phyloP scores from a whole-genome alignment of 1,284 basidiomycete genomes.

The Neonothopanus nambi region DNA sequence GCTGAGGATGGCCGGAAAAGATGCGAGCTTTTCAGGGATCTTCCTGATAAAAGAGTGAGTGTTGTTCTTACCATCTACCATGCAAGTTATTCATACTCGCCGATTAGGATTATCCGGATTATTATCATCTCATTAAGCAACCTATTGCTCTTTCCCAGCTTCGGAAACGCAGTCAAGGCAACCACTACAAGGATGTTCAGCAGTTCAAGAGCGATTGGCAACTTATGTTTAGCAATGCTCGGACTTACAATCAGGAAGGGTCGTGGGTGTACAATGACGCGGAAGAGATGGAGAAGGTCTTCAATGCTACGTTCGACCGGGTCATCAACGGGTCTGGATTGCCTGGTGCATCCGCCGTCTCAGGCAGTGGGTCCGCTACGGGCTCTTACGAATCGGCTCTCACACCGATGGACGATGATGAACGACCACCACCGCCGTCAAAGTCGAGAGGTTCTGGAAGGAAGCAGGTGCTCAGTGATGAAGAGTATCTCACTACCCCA shows the following conservation, averaged over 20 bases:
- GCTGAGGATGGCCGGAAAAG: conserved; percentile 76
- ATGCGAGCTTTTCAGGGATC: conserved; percentile 81
- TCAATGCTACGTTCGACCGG: conserved; percentile 64
- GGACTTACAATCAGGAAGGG: conserved; percentile 86
- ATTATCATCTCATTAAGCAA: conserved; percentile 74
- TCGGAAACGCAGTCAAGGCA: conserved; percentile 77
- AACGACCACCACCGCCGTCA: conserved; percentile 52
- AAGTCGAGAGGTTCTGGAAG: conserved; percentile 54
- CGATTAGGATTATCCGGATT: conserved; percentile 86
- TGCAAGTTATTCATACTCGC: conserved; percentile 11
- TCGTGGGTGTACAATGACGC: conserved; percentile 95
- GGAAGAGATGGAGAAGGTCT: conserved; percentile 87
- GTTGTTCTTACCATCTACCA: conserved; percentile 2
- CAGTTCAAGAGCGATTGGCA: conserved; percentile 81
- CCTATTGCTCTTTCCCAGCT: conserved; percentile 91
- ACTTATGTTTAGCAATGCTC: conserved; percentile 92
- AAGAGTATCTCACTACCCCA: conserved; percentile 68
- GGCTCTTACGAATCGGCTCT: conserved; percentile 66
- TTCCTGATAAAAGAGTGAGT: conserved; percentile 72
- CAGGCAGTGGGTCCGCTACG: conserved; percentile 39
- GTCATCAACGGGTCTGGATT: conserved; percentile 64
- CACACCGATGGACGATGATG: conserved; percentile 78
- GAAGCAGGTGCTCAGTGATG: conserved; percentile 75
- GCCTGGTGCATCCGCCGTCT: conserved; percentile 61
- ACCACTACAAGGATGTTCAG: conserved; percentile 76